Percentiles rank a stretch among this genome's conserved stretches.
phyloP scores from a whole-genome alignment of 768 basidiomycete genomes.

The Pilatotrama ljubarskyi region DNA sequence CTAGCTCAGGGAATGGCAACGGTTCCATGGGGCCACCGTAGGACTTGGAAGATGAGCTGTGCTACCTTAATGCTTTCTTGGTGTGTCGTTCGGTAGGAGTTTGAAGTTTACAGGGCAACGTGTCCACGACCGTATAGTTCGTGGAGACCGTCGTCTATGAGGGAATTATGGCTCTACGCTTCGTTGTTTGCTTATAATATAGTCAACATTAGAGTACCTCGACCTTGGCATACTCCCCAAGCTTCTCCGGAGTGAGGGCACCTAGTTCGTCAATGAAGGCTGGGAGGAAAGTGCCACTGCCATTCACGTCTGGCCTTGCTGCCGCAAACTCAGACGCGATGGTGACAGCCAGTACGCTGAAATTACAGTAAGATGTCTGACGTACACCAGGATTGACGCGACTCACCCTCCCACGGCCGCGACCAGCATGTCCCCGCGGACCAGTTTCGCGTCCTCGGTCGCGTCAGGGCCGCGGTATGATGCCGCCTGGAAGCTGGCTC shows the following conservation, averaged over 20 bases:
- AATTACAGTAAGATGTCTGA: not conserved
- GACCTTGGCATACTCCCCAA: constrained; percentile 33
- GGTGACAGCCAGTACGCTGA: constrained; percentile 55
- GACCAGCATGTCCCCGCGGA: constrained; percentile 75
- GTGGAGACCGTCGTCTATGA: too few species aligned
- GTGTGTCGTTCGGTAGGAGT: too few species aligned
- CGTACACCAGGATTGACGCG: not conserved
- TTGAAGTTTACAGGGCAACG: not conserved
- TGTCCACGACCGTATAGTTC: not conserved
- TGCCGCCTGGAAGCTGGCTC: constrained; percentile 48
- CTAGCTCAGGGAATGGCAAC: too few species aligned
- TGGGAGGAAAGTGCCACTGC: constrained; percentile 64
- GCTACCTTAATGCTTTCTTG: too few species aligned
- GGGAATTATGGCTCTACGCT: not conserved
- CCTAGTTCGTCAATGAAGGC: constrained; percentile 66
- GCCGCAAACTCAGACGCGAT: constrained; percentile 64
- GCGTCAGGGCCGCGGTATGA: constrained; percentile 22
- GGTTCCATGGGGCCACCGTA: too few species aligned
- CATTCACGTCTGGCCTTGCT: constrained; percentile 49
- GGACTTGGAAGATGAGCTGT: too few species aligned
- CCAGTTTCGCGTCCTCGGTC: constrained; percentile 45
- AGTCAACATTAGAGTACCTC: constrained; percentile 19
- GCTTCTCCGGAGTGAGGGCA: constrained; percentile 39
- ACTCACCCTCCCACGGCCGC: constrained; percentile 78
- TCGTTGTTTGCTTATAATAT: not conserved